Evolutionary conservation across 768 basidiomycete genomes (phyloP).

Genomic region (Tephrocybe sp.): DNA sequence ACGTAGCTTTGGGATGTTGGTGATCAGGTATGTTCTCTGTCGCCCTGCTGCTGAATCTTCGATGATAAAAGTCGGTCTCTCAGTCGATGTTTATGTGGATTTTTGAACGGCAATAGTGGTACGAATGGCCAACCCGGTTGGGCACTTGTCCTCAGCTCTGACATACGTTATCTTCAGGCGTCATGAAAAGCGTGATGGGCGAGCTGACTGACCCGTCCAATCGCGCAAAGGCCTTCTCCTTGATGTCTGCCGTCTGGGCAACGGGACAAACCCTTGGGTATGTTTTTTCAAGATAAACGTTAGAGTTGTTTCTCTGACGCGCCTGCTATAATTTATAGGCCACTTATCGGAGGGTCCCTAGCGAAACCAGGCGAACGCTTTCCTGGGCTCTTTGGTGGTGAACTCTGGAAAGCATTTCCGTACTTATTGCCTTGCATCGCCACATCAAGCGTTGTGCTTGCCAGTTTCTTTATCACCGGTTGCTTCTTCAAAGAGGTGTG

Average conservation of each 20-base stretch:
- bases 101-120: conserved; percentile 65
- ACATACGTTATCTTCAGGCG: conserved; percentile 28
- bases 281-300: neutral
- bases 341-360: conserved; percentile 66
- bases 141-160: neutral
- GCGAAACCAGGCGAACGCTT: conserved; percentile 70
- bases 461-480: conserved; percentile 25
- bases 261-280: conserved; percentile 36
- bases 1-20: conserved; percentile 61
- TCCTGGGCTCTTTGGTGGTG: conserved; percentile 50
- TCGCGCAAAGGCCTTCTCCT: conserved; percentile 37
- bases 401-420: conserved; percentile 65
- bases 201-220: conserved; percentile 43
- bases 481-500: conserved; percentile 43
- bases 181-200: conserved; percentile 47
- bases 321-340: conserved; percentile 40
- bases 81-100: conserved; percentile 68
- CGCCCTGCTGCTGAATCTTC: neutral
- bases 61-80: neutral
- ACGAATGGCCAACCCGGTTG: conserved; percentile 13
- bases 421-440: conserved; percentile 71
- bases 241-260: conserved; percentile 43
- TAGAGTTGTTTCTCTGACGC: neutral
- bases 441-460: conserved; percentile 30
- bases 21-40: conserved; percentile 38